Base-by-base conservation (phyloP, 371 early-diverging fungal species). In the Batkoa obscura region DNA sequence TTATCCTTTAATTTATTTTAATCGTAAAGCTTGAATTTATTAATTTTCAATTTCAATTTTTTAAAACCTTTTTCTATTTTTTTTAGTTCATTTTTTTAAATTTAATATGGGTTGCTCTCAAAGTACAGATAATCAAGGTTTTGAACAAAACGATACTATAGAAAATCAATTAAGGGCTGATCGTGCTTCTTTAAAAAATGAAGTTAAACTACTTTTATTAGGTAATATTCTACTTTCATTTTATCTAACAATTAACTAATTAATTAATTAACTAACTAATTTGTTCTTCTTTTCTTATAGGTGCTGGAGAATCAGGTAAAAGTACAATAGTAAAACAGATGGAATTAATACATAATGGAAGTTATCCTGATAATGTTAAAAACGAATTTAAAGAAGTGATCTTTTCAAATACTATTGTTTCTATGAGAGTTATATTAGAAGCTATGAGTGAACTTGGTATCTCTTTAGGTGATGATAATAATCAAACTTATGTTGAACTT, bases 231-330 rank as follows among this genome's bases (percentile, higher is more conserved):
- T 4, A 30, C 32, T 37, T 34, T 30, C 3, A 37, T 3, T 45
- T 47, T 3, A 47, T 10, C 2, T 4, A 34, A 17, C 1, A n/a
- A n/a, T n/a, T n/a, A 45, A 23, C 52, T 30, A 43, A 43, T 31
- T 59, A 35, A 59, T 32, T 60, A 32, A 35, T 35, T 23, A 46
- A 46, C 41, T 33, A n/a, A 47, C n/a, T 23, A 4, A 37, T 30
- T 10, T 50, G n/a, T n/a, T n/a, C n/a, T n/a, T n/a, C 23, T 32
- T 34, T 34, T 31, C 30, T 17, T 35, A 48, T 63, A 92, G 94
- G 96, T 60, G 89, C 94, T 33, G 97, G 97, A 62, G 97, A 95
- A 74, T 92, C 94, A 3, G 96, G 96, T 35, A 95, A 95, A 72
- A 83, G 86, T 31, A 95, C 96, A 10, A 88, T 95, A 59, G 66